Base-by-base conservation (phyloP, 2,329 filamentous ascomycete species). In the Xylaria sp. region DNA sequence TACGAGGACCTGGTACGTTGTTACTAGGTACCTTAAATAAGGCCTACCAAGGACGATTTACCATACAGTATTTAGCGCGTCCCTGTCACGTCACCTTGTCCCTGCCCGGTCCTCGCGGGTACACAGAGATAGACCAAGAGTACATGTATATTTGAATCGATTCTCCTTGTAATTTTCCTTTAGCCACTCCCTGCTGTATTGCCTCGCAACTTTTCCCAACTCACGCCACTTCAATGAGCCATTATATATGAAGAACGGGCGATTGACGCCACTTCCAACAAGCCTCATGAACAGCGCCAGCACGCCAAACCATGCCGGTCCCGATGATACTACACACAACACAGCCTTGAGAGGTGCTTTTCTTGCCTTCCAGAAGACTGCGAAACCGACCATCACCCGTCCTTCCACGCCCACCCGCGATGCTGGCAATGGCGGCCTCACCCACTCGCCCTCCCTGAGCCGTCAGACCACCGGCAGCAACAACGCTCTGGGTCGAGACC, bases 281-380 rank as follows among this genome's bases (percentile, higher is more conserved):
- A 69, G 62, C 74, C 71, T 71, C 75, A 78, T 77, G 76, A 75
- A 74, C 61, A 72, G 69, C 69, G 65, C 74, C 71, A 68, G 67
- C 53, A 70, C 73, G 48, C 71, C 72, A 64, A 74, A 70, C 68
- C 75, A 69, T 17, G 33, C 79, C 69, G 71, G 76, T 76, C 76
- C 74, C 63, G 72, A 77, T 63, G 72, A 72, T 65, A 31, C 73
- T 56, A 74, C 74, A 11, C 71, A 76, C 59, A 73, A 74, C 54
- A 78, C 83, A 15, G 86, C 86, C 59, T 79, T 88, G 65, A 83
- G 80, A 66, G 87, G 87, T 61, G 87, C 87, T 10, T 85, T 84
- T 11, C 81, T 88, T 31, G 87, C 87, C 23, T 89, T 89, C 70
- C 80, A 81, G 71, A 83, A 82, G 65, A 74, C 68, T 0, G n/a